Percentiles rank a stretch among this genome's conserved stretches.
These are phyloP conservation scores for Phytophthora quininea DNA, from an alignment of 352 stramenopile species.

Conservation along the genomic window DNA sequence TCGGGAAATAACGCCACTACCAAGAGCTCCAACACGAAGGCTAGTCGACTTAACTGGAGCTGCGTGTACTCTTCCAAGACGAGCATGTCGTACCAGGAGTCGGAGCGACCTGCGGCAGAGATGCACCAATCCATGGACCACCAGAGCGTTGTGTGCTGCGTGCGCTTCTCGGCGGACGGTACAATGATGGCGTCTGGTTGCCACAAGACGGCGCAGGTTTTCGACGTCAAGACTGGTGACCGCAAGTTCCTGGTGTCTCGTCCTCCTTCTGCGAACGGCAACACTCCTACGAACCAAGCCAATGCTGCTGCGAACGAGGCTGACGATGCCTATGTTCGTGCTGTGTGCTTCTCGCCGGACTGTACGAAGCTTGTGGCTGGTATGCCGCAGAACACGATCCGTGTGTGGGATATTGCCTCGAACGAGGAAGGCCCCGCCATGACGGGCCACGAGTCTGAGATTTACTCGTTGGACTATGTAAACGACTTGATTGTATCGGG, in stretches of 20 bases:
- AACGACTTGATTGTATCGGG: slow-evolving; percentile 89
- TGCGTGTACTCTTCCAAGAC: slow-evolving; percentile 80
- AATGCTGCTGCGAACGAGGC: slow-evolving; percentile 62
- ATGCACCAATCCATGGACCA: slow-evolving; percentile 91
- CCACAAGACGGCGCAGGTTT: slow-evolving; percentile 88
- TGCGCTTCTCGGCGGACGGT: slow-evolving; percentile 84
- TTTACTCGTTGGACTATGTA: slow-evolving; percentile 89
- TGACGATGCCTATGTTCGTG: slow-evolving; percentile 84
- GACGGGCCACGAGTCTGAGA: slow-evolving; percentile 86
- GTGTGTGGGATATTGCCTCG: slow-evolving; percentile 86
- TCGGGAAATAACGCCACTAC: slow-evolving; percentile 64
- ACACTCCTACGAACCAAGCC: slow-evolving; percentile 46
- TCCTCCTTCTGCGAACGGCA: slow-evolving; percentile 52
- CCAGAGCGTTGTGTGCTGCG: slow-evolving; percentile 88
- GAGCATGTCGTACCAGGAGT: slow-evolving; percentile 74
- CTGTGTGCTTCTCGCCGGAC: slow-evolving; percentile 86
- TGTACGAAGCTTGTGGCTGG: slow-evolving; percentile 86
- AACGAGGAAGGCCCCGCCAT: slow-evolving; percentile 86
- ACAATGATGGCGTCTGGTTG: slow-evolving; percentile 88
- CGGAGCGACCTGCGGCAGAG: slow-evolving; percentile 79
- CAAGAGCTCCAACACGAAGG: slow-evolving; percentile 82
- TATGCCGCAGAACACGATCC: slow-evolving; percentile 90
- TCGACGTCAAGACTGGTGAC: slow-evolving; percentile 85
- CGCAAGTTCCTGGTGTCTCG: slow-evolving; percentile 84
- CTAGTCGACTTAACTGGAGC: slow-evolving; percentile 86